Percentiles rank a stretch among this genome's conserved stretches.
These are phyloP conservation scores for Purpureocillium takamizusanense DNA, from an alignment of 2,329 filamentous ascomycete species.

Conservation along the genomic window DNA sequence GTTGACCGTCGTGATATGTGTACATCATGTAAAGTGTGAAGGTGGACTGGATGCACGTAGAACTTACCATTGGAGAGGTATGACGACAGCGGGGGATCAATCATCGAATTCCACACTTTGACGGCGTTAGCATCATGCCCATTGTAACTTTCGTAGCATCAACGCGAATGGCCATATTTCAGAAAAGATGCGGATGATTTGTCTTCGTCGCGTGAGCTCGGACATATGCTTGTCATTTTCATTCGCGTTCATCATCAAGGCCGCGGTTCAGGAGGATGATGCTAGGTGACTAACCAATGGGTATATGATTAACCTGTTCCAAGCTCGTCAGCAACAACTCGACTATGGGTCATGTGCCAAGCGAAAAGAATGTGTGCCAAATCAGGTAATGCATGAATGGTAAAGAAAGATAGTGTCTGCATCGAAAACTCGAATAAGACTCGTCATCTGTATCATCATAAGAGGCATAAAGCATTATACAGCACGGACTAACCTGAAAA, in stretches of 20 bases:
- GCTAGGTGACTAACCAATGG: constrained; percentile 12
- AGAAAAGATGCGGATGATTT: constrained; percentile 22
- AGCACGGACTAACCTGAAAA: too few species aligned
- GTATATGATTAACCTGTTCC: not conserved
- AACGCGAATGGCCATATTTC: not conserved
- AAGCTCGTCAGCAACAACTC: constrained; percentile 11
- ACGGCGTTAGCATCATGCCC: not conserved
- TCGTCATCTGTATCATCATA: constrained; percentile 59
- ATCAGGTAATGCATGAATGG: constrained; percentile 64
- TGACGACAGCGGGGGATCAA: not conserved
- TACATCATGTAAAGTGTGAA: constrained; percentile 25
- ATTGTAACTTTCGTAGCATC: not conserved
- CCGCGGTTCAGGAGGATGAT: not conserved
- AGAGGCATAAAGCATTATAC: constrained; percentile 9
- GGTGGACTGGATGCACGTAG: not conserved
- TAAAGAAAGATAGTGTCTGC: constrained; percentile 56
- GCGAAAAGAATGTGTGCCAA: constrained; percentile 5
- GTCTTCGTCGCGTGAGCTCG: constrained; percentile 53
- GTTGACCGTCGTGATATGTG: constrained; percentile 40
- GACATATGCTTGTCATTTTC: constrained; percentile 98
- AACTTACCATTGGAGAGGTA: constrained; percentile 22
- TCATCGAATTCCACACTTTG: not conserved
- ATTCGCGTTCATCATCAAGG: constrained; percentile 71
- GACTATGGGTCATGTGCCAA: not conserved
- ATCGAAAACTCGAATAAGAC: constrained; percentile 68